These are phyloP conservation scores for Phascolomyces articulosus DNA, from an alignment of 371 early-diverging fungal species.

Conservation along the genomic window DNA sequence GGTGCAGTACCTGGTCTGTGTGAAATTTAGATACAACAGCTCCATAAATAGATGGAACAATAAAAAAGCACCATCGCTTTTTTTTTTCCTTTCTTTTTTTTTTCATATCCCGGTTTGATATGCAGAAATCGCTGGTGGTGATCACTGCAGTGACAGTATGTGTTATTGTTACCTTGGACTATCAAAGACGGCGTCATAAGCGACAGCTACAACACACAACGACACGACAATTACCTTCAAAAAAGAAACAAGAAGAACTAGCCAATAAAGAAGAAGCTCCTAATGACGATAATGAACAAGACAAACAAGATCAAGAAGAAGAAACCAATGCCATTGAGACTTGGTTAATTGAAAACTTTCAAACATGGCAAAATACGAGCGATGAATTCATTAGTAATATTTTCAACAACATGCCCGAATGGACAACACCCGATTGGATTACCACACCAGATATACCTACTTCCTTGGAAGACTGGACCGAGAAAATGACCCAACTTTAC, in stretches of 20 bases:
- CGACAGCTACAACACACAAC: too few species aligned
- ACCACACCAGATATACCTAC: background rate
- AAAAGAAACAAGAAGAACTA: background rate
- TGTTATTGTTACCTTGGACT: too few species aligned
- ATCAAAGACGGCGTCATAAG: too few species aligned
- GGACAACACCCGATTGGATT: background rate
- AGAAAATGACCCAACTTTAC: conserved; percentile 25
- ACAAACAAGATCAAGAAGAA: background rate
- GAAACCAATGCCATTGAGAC: background rate
- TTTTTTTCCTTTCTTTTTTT: too few species aligned
- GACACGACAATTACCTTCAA: too few species aligned
- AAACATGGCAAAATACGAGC: background rate
- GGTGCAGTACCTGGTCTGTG: too few species aligned
- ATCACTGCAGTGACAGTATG: too few species aligned
- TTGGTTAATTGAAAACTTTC: background rate
- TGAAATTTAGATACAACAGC: too few species aligned
- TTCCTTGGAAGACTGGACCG: conserved; percentile 25
- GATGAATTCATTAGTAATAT: conserved; percentile 1
- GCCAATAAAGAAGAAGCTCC: background rate
- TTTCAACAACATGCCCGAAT: background rate
- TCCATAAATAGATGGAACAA: too few species aligned
- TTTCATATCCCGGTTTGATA: too few species aligned
- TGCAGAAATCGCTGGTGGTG: too few species aligned
- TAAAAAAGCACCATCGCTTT: too few species aligned
- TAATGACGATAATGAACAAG: background rate